phyloP scores from a whole-genome alignment of 257 asterid species.

The Solanum tacnaense region DNA sequence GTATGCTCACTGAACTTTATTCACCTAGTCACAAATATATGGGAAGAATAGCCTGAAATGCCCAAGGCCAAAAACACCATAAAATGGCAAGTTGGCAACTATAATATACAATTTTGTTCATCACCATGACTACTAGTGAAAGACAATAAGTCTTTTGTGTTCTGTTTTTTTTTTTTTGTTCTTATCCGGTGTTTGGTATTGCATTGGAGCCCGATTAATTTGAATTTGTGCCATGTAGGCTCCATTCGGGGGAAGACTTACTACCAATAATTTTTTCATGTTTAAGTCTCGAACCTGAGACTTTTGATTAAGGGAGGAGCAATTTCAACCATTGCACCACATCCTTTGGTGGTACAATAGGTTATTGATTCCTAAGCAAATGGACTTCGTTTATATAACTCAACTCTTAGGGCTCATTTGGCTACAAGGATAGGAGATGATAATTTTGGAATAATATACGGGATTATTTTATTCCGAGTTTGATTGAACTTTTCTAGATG shows the following conservation, averaged over 20 bases:
- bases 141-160: no score
- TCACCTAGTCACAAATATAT: no score
- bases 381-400: background rate
- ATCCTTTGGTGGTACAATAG: background rate
- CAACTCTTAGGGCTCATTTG: background rate
- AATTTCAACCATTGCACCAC: no score
- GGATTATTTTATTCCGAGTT: background rate
- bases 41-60: background rate
- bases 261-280: no score
- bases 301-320: no score
- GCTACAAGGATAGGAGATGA: background rate
- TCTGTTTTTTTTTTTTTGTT: no score
- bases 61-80: background rate
- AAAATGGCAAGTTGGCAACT: background rate
- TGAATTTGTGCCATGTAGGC: no score
- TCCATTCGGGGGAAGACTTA: no score
- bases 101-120: no score
- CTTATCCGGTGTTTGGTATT: accelerated
- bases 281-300: no score
- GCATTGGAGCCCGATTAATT: background rate
- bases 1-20: no score
- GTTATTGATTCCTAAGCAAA: background rate
- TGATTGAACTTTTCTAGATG: background rate
- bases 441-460: background rate
- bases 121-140: no score